Evolutionary conservation across 2,329 filamentous ascomycete genomes (phyloP), one percentile per base, ranked within the genome.

Genomic region (Simplicillium sp.): DNA sequence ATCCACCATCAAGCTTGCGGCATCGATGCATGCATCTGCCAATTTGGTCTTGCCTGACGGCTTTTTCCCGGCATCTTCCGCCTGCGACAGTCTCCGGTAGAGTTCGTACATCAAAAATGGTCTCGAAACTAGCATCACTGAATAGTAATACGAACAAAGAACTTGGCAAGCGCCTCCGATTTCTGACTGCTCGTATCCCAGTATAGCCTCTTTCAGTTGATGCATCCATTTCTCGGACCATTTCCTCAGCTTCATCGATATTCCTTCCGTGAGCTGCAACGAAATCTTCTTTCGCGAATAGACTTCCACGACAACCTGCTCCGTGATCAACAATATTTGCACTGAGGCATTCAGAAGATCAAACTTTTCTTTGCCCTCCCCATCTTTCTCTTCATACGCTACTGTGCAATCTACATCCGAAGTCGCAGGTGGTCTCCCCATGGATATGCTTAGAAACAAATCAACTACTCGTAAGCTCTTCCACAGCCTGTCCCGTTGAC

Each of bases 91-190:
- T 0, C 71, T 59, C 20, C 62, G 61, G 38, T 64, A 68, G 3
- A 75, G 56, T 50, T 75, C 71, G 37, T 72, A 73, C 70, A 75
- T 74, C 7, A 76, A 58, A 38, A 76, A 76, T 0, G 72, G 72
- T 1, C 72, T 58, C 0, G 72, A 71, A 0, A 75, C 70, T 3
- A 76, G 60, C 59, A 76, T 75, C n/a, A 75, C 72, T 1, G 70
- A 68, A 43, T 76, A 75, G 51, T 75, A 74, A 41, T 75, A 76
- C 2, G 70, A 68, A 1, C 67, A 62, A 7, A 76, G 50, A 1
- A 73, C 65, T 50, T 73, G 70, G 20, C 69, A 73, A 0, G 71
- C 70, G 1, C 71, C 72, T 7, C 63, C 62, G 1, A 61, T 53
- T 40, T 62, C 57, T 1, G 55, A 53, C 11, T 59, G 45, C 3